A percentile compares a stretch with the other conserved stretches of the same genome.
Evolutionary conservation across 345 rosid genomes (phyloP).

Genomic region (Salix purpurea): DNA sequence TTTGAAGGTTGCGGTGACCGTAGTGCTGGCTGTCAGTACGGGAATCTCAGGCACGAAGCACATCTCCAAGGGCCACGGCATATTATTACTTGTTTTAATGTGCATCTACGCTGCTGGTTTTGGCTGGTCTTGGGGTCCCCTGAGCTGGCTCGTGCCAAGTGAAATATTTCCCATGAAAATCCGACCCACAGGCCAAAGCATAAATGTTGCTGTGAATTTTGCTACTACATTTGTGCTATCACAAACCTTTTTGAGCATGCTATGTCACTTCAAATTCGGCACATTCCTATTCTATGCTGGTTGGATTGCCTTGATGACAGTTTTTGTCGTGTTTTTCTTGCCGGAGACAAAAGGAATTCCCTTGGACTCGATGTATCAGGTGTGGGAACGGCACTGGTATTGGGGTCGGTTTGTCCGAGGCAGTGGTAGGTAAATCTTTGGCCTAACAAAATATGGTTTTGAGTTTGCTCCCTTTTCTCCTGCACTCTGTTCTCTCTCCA

Average conservation of each 20-base stretch:
- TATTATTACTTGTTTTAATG: slow-evolving; percentile 43
- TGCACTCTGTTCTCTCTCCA: too few species aligned
- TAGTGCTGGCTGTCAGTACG: slow-evolving; percentile 33
- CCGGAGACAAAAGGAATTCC: slow-evolving; percentile 69
- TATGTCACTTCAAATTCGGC: slow-evolving; percentile 60
- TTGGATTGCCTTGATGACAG: slow-evolving; percentile 54
- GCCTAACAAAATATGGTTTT: background rate
- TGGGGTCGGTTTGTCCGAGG: slow-evolving; percentile 45
- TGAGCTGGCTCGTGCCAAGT: slow-evolving; percentile 57
- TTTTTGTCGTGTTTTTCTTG: slow-evolving; percentile 42
- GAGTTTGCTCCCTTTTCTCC: too few species aligned
- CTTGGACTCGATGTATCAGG: slow-evolving; percentile 46
- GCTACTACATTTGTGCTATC: slow-evolving; percentile 46
- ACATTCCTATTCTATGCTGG: slow-evolving; percentile 55
- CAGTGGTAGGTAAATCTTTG: background rate
- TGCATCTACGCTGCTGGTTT: slow-evolving; percentile 62
- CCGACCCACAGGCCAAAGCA: slow-evolving; percentile 60
- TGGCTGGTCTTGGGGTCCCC: slow-evolving; percentile 78
- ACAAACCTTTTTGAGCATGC: slow-evolving; percentile 57
- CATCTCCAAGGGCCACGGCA: slow-evolving; percentile 36
- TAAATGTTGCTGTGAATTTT: slow-evolving; percentile 47
- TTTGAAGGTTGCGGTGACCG: slow-evolving; percentile 22
- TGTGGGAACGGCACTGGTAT: slow-evolving; percentile 64
- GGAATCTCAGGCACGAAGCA: slow-evolving; percentile 44
- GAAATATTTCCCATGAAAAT: slow-evolving; percentile 67